These are phyloP conservation scores for Avicennia marina DNA, from an alignment of 257 asterid species.

Conservation along the genomic window DNA sequence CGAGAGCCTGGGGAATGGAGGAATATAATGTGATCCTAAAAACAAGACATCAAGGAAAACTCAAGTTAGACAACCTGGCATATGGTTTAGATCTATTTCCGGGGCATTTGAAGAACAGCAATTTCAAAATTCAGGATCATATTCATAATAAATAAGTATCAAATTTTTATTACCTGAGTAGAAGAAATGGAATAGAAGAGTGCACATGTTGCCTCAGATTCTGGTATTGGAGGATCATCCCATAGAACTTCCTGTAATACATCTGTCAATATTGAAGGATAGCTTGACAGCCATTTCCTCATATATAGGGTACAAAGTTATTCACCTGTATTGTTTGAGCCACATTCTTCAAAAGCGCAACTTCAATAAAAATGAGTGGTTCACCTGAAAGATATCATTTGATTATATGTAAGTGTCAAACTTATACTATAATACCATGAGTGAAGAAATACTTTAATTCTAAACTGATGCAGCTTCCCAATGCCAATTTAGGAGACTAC, in stretches of 20 bases:
- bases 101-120: too few species aligned
- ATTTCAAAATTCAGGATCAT: too few species aligned
- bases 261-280: conserved; percentile 18
- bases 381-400: conserved; percentile 60
- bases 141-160: too few species aligned
- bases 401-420: conserved; percentile 12
- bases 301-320: conserved; percentile 6
- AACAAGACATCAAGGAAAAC: too few species aligned
- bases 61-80: too few species aligned
- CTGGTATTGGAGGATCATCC: conserved; percentile 92
- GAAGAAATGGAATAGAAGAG: conserved; percentile 96
- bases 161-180: conserved; percentile 56
- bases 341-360: conserved; percentile 79
- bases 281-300: conserved; percentile 4
- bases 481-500: background rate
- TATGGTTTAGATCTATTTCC: too few species aligned
- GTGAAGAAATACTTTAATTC: background rate
- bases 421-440: background rate
- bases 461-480: background rate
- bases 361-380: conserved; percentile 93
- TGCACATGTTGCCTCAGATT: conserved; percentile 84
- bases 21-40: background rate
- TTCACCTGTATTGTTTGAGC: conserved; percentile 84
- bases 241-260: conserved; percentile 77
- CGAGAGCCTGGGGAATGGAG: too few species aligned